phyloP scores from a whole-genome alignment of 306 rosid genomes.

The Sophora flavescens region DNA sequence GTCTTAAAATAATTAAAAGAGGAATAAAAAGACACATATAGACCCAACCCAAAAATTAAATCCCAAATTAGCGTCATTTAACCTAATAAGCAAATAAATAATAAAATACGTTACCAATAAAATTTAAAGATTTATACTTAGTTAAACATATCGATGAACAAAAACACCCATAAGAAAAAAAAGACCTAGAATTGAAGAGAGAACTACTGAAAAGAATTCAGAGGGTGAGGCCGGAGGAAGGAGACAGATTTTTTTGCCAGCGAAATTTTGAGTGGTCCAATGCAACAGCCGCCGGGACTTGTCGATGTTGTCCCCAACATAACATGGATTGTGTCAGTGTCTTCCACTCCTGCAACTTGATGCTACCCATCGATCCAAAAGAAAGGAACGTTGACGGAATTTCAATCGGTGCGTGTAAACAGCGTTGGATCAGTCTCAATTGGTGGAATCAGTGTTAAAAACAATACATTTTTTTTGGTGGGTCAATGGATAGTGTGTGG shows the following conservation, averaged over 20 bases:
- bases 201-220: constrained; percentile 56
- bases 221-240: constrained; percentile 59
- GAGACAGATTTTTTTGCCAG: constrained; percentile 65
- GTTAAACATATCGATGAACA: constrained; percentile 3
- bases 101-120: background rate
- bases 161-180: background rate
- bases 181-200: constrained; percentile 9
- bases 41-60: constrained; percentile 27
- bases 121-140: background rate
- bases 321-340: constrained; percentile 66
- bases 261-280: constrained; percentile 70
- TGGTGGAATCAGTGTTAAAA: constrained; percentile 23
- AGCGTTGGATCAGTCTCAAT: background rate
- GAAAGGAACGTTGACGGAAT: background rate
- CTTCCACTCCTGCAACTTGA: constrained; percentile 44
- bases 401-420: background rate
- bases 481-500: constrained; percentile 43
- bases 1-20: background rate
- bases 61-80: constrained; percentile 33
- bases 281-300: constrained; percentile 57
- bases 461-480: constrained; percentile 29
- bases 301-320: constrained; percentile 67
- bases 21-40: constrained; percentile 3
- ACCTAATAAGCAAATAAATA: constrained; percentile 1
- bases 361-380: constrained; percentile 66